phyloP scores from a whole-genome alignment of 2,329 filamentous ascomycete species.

The Alternaria brassicicola region DNA sequence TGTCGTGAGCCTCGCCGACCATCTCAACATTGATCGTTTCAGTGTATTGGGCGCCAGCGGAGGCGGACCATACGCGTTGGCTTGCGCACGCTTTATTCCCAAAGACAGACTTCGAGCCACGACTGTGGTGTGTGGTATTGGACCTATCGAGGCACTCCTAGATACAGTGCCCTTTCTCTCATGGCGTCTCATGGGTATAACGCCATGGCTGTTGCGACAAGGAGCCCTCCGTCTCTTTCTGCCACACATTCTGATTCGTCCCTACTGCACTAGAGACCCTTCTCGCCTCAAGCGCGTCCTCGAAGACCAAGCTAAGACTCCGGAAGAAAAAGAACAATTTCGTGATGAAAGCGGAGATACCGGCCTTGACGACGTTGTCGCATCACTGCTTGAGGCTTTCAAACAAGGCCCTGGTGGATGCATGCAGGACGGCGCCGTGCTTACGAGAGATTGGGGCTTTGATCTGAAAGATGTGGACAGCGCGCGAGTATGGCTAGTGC shows the following conservation, averaged over 20 bases:
- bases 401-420: slow-evolving; percentile 23
- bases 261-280: slow-evolving; percentile 24
- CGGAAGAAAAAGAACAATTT: slow-evolving; percentile 27
- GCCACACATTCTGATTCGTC: slow-evolving; percentile 15
- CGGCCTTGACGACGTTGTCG: slow-evolving; percentile 24
- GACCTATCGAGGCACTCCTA: slow-evolving; percentile 21
- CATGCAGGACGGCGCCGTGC: slow-evolving; percentile 22
- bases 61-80: slow-evolving; percentile 55
- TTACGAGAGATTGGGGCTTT: slow-evolving; percentile 29
- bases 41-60: slow-evolving; percentile 54
- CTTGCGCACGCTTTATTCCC: slow-evolving; percentile 52
- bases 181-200: slow-evolving; percentile 22
- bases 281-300: slow-evolving; percentile 25
- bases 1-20: slow-evolving; percentile 46
- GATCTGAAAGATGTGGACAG: slow-evolving; percentile 22
- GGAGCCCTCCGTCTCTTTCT: slow-evolving; percentile 22
- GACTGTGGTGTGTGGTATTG: slow-evolving; percentile 28
- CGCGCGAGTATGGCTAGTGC: slow-evolving; percentile 24
- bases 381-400: slow-evolving; percentile 24
- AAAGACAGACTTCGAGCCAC: slow-evolving; percentile 22
- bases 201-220: slow-evolving; percentile 18
- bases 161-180: slow-evolving; percentile 9
- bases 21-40: slow-evolving; percentile 49
- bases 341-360: slow-evolving; percentile 14
- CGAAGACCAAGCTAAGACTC: slow-evolving; percentile 26